phyloP scores from a whole-genome alignment of 495 filamentous ascomycete genomes.

The Delitschia confertaspora region DNA sequence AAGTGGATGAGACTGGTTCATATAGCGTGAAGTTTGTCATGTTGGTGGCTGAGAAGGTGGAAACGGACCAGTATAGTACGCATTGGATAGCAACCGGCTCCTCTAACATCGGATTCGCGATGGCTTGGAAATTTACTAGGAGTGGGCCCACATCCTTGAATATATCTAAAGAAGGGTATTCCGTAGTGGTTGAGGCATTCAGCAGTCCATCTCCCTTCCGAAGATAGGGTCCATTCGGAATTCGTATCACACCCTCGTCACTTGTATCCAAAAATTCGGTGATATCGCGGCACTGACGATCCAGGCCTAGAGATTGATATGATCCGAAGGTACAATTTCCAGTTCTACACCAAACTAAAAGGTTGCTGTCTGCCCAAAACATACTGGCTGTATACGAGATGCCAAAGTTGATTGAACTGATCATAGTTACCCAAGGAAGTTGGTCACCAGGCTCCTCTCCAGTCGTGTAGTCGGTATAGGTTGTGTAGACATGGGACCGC shows the following conservation, averaged over 20 bases:
- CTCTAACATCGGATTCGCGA: slow-evolving; percentile 3
- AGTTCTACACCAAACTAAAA: neutral
- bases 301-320: slow-evolving; percentile 9
- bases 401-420: slow-evolving; percentile 8
- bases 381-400: slow-evolving; percentile 6
- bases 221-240: slow-evolving; percentile 4
- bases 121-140: slow-evolving; percentile 8
- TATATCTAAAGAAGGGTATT: neutral
- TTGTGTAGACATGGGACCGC: slow-evolving; percentile 1
- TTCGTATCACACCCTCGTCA: neutral
- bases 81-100: slow-evolving; percentile 11
- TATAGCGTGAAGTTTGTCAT: slow-evolving; percentile 8
- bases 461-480: neutral
- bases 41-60: slow-evolving; percentile 1
- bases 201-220: slow-evolving; percentile 1
- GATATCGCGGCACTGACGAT: slow-evolving; percentile 5
- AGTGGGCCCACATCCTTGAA: slow-evolving; percentile 9
- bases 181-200: slow-evolving; percentile 6
- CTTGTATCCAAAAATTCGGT: slow-evolving; percentile 1
- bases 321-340: slow-evolving; percentile 12
- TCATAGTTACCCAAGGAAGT: slow-evolving; percentile 4
- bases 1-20: neutral
- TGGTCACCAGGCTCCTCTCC: neutral
- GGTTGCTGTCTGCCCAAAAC: neutral
- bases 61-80: slow-evolving; percentile 10